A percentile compares a stretch with the other conserved stretches of the same genome.
phyloP scores from a whole-genome alignment of 2,329 filamentous ascomycete species.

The Ceratocystis albifundus region DNA sequence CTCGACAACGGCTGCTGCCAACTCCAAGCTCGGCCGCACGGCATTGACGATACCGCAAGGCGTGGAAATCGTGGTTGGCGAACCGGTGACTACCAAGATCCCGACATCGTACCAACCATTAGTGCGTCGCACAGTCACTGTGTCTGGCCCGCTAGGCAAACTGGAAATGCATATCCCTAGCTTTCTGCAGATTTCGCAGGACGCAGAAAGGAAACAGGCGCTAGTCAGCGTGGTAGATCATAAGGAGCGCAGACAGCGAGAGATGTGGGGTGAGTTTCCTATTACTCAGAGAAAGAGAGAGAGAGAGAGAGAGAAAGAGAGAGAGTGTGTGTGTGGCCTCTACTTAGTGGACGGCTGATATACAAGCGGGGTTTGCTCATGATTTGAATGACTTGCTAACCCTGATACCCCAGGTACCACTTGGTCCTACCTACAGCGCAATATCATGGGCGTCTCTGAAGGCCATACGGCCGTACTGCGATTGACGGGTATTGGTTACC shows the following conservation, averaged over 20 bases:
- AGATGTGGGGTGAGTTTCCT: constrained; percentile 75
- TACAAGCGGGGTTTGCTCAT: not conserved
- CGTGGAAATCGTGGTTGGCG: constrained; percentile 62
- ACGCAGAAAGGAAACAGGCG: constrained; percentile 51
- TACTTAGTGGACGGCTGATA: not conserved
- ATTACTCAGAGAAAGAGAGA: not conserved
- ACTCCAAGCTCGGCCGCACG: constrained; percentile 77
- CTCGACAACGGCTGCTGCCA: constrained; percentile 53
- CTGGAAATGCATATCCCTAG: constrained; percentile 67
- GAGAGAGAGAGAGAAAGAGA: too few species aligned
- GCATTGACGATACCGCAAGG: constrained; percentile 71
- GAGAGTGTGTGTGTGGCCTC: too few species aligned
- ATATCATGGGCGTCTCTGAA: constrained; percentile 89
- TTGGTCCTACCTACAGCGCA: constrained; percentile 78
- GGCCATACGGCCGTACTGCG: constrained; percentile 88
- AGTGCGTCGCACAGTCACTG: constrained; percentile 55
- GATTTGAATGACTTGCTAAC: not conserved
- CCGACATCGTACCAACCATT: constrained; percentile 50
- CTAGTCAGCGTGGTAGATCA: constrained; percentile 59
- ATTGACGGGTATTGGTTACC: constrained; percentile 89
- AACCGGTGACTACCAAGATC: constrained; percentile 44
- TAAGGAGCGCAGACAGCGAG: constrained; percentile 61
- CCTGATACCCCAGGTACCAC: constrained; percentile 55
- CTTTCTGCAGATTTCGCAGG: constrained; percentile 61
- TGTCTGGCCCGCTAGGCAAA: constrained; percentile 72